Conservation (phyloP, 2,329 filamentous ascomycete genomes). For the Xylariaceae sp. region DNA sequence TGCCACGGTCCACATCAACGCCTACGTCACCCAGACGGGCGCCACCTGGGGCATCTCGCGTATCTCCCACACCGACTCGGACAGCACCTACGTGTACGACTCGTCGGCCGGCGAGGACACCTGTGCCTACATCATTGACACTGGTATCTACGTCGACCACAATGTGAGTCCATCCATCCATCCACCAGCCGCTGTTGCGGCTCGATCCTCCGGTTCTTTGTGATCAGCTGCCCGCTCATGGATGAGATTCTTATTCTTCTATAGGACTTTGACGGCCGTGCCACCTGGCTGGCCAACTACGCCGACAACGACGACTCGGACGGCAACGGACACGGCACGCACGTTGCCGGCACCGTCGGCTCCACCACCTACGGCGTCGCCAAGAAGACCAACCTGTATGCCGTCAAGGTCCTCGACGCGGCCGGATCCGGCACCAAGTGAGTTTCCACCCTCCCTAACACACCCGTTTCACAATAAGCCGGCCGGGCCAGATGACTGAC, state of each 20-base stretch:
- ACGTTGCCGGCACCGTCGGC: constrained; percentile 25
- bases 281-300: constrained; percentile 24
- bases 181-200: too few species aligned
- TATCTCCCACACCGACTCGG: constrained; percentile 32
- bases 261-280: constrained; percentile 35
- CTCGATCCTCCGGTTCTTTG: too few species aligned
- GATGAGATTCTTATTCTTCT: too few species aligned
- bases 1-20: constrained; percentile 19
- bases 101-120: constrained; percentile 32
- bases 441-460: constrained; percentile 11
- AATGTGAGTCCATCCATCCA: too few species aligned
- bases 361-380: constrained; percentile 36
- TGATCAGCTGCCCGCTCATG: too few species aligned
- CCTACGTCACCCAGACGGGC: constrained; percentile 13
- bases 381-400: constrained; percentile 36
- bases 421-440: constrained; percentile 19
- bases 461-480: not conserved
- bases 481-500: too few species aligned
- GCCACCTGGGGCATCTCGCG: constrained; percentile 38
- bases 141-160: constrained; percentile 42
- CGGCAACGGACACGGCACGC: constrained; percentile 38
- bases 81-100: constrained; percentile 36
- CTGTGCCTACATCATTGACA: constrained; percentile 49
- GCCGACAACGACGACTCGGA: constrained; percentile 25
- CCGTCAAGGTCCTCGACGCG: constrained; percentile 38